Conservation (phyloP, 169 alveolate genomes). For the Plasmodium cynomolgi region DNA sequence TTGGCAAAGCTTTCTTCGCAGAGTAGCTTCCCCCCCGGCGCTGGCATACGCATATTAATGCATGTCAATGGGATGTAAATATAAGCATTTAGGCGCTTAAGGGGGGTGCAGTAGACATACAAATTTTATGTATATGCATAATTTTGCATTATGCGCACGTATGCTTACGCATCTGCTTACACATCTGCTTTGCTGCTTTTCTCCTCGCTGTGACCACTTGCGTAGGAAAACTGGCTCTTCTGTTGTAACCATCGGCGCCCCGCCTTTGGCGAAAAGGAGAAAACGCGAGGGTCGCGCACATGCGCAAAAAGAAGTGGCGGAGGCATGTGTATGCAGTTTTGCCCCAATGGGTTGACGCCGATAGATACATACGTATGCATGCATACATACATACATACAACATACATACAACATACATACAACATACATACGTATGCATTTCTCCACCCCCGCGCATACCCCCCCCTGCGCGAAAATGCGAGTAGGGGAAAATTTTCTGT, state of each 20-base stretch:
- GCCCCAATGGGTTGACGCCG: background rate
- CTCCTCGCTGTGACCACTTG: background rate
- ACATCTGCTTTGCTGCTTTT: background rate
- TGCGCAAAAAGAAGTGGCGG: background rate
- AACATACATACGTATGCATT: background rate
- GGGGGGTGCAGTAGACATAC: background rate
- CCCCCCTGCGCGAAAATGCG: background rate
- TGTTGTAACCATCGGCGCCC: background rate
- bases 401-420: background rate
- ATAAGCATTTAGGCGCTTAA: background rate
- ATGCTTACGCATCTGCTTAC: background rate
- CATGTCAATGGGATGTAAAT: background rate
- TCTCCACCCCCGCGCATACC: background rate
- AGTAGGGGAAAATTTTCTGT: background rate
- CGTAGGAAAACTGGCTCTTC: background rate
- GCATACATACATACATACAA: background rate
- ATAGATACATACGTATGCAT: background rate
- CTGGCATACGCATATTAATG: background rate
- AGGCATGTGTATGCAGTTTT: background rate
- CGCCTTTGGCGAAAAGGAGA: background rate
- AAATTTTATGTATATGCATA: background rate
- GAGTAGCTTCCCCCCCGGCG: background rate
- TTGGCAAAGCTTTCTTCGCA: background rate
- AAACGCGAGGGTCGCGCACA: background rate
- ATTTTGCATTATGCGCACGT: background rate